These are phyloP conservation scores for Scolecobasidium constrictum DNA, from an alignment of 2,329 filamentous ascomycete genomes.

Conservation along the genomic window DNA sequence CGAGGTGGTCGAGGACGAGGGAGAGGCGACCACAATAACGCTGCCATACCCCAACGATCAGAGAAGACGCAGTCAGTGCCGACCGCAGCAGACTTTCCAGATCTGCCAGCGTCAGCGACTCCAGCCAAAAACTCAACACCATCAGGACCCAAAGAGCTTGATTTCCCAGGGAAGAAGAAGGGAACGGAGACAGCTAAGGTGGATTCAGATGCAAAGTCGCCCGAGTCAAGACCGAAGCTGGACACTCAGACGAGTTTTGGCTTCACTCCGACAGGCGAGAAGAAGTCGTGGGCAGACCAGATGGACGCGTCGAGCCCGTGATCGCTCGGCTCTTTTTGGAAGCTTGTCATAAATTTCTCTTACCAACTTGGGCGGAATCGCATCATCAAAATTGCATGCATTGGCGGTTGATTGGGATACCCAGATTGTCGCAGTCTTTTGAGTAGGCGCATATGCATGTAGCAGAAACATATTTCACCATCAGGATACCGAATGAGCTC, in stretches of 20 bases:
- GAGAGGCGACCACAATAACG: constrained; percentile 16
- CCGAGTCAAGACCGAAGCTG: constrained; percentile 13
- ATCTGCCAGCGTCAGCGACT: constrained; percentile 22
- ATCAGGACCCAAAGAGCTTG: constrained; percentile 10
- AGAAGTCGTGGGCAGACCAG: constrained; percentile 35
- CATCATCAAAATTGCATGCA: too few species aligned
- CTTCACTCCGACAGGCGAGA: constrained; percentile 18
- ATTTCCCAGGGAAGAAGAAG: constrained; percentile 5
- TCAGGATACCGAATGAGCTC: too few species aligned
- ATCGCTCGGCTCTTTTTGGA: background rate
- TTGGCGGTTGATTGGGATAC: too few species aligned
- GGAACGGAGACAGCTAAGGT: background rate
- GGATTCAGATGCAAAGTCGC: constrained; percentile 12
- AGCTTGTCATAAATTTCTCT: too few species aligned
- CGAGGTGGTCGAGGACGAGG: constrained; percentile 21
- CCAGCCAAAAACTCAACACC: constrained; percentile 9
- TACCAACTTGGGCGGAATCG: too few species aligned
- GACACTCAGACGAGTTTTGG: constrained; percentile 16
- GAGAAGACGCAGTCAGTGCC: constrained; percentile 21
- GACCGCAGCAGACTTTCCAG: constrained; percentile 33
- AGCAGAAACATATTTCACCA: too few species aligned
- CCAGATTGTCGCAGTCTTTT: too few species aligned
- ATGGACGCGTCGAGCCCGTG: constrained; percentile 19
- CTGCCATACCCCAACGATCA: constrained; percentile 6
- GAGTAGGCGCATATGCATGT: too few species aligned